Evolutionary conservation across 2,329 filamentous ascomycete genomes (phyloP), one percentile per base, ranked within the genome.

Genomic region (Trichoderma polysporum): DNA sequence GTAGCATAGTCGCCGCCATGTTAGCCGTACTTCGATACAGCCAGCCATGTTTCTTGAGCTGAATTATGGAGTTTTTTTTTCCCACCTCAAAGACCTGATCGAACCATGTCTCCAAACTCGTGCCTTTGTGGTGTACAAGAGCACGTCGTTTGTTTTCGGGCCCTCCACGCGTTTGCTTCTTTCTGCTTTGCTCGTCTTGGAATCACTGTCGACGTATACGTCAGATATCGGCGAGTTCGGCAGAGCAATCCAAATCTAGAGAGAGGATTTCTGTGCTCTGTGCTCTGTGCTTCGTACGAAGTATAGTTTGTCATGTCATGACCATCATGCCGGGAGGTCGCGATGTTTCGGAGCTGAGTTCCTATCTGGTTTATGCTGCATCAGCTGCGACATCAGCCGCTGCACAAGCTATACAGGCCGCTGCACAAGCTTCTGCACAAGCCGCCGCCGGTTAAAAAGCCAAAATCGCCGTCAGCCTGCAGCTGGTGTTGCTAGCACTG

Each of bases 391-490:
- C 22, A 29, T 47, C 45, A 61, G 19, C 33, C 45, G 45, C 39
- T 61, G 58, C 45, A 52, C 58, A 37, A 61, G 31, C 45, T 52
- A 33, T n/a, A 49, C 39, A 25, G 15, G 29, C 29, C 33, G 29
- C 41, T 60, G 57, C 57, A 60, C 57, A 49, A 49, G n/a, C 31
- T 19, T n/a, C 47, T 63, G 60, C 35, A 54, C 60, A 53, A 45
- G 31, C 29, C 39, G 37, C 41, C 33, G 45, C 45, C 31, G 39
- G 58, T 45, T 37, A 7, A 56, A 56, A 25, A 35, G 27, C 4
- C 37, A 27, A 27, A 47, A 33, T n/a, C 19, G 56, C 27, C 47
- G 50, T 53, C 50, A 53, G 50, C 50, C 27, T 53, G 50, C 27
- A 29, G 27, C 25, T 19, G 39, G 39, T 41, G 39, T 41, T 41